A percentile compares a stretch with the other conserved stretches of the same genome.
Evolutionary conservation across 495 filamentous ascomycete genomes (phyloP).

Genomic region (Lichenothelia convexa): DNA sequence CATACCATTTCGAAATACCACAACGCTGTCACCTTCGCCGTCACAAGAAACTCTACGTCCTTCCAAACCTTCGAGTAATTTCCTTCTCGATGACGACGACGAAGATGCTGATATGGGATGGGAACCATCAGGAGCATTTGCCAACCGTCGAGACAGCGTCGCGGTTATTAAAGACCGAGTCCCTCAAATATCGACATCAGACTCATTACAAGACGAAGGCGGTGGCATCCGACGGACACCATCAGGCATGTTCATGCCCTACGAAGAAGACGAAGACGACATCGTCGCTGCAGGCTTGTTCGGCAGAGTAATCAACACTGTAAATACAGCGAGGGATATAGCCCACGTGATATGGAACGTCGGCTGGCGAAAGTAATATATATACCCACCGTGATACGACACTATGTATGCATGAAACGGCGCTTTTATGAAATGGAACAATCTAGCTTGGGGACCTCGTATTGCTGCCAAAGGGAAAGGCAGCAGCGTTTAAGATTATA

Average conservation of each 20-base stretch:
- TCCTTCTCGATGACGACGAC: slow-evolving; percentile 42
- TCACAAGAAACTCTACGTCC: slow-evolving; percentile 63
- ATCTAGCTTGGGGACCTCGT: too few relatives aligned
- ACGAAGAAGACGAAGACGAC: slow-evolving; percentile 52
- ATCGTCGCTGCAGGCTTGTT: slow-evolving; percentile 41
- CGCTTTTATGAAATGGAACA: too few relatives aligned
- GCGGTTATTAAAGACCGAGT: slow-evolving; percentile 17
- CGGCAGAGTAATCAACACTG: slow-evolving; percentile 73
- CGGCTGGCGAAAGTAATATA: slow-evolving; percentile 47
- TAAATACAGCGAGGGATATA: slow-evolving; percentile 93
- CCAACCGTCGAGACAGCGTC: slow-evolving; percentile 19
- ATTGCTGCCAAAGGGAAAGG: too few relatives aligned
- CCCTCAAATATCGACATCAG: slow-evolving; percentile 1
- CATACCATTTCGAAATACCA: slow-evolving; percentile 9
- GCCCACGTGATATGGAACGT: slow-evolving; percentile 97
- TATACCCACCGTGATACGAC: too few relatives aligned
- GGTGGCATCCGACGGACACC: slow-evolving; percentile 45
- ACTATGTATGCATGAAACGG: too few relatives aligned
- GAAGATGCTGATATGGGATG: slow-evolving; percentile 37
- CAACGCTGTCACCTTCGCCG: slow-evolving; percentile 42
- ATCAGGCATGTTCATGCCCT: slow-evolving; percentile 76
- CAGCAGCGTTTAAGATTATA: too few relatives aligned
- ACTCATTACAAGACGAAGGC: slow-evolving; percentile 1
- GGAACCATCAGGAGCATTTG: slow-evolving; percentile 23
- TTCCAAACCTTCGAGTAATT: slow-evolving; percentile 48